A percentile compares a stretch with the other conserved stretches of the same genome.
Evolutionary conservation across 305 asterid species (phyloP).

Genomic region (Fraxinus floribunda): DNA sequence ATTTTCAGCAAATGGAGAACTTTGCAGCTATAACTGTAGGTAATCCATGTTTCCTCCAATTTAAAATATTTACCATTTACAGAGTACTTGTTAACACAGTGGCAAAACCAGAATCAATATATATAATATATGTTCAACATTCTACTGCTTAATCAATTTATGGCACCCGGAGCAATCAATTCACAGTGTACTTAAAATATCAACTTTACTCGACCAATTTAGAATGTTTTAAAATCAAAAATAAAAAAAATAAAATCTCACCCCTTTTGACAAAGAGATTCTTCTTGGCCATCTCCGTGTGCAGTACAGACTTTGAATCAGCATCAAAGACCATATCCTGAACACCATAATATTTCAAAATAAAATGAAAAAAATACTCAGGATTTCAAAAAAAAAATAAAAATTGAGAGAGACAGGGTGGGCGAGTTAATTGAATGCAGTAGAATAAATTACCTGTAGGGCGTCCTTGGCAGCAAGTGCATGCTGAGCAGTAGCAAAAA

Average conservation of each 20-base stretch:
- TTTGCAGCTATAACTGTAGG: not conserved
- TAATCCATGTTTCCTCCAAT: not conserved
- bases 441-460: slow-evolving; percentile 52
- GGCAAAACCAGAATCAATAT: not conserved
- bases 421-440: not conserved
- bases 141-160: not conserved
- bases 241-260: slow-evolving; percentile 29
- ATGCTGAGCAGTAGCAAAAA: slow-evolving; percentile 65
- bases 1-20: not conserved
- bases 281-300: slow-evolving; percentile 99
- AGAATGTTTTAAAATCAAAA: not conserved
- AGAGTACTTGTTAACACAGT: not conserved
- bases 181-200: not conserved
- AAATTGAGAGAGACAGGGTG: not conserved
- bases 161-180: not conserved
- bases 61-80: not conserved
- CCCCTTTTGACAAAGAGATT: slow-evolving; percentile 97
- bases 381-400: not conserved
- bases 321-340: slow-evolving; percentile 92
- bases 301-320: slow-evolving; percentile 81
- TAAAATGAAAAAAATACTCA: not conserved
- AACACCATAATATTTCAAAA: slow-evolving; percentile 15
- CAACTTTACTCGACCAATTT: not conserved
- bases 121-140: not conserved
- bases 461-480: slow-evolving; percentile 95